phyloP scores from a whole-genome alignment of 164 flowering plant species.

The Euptelea pleiosperma region DNA sequence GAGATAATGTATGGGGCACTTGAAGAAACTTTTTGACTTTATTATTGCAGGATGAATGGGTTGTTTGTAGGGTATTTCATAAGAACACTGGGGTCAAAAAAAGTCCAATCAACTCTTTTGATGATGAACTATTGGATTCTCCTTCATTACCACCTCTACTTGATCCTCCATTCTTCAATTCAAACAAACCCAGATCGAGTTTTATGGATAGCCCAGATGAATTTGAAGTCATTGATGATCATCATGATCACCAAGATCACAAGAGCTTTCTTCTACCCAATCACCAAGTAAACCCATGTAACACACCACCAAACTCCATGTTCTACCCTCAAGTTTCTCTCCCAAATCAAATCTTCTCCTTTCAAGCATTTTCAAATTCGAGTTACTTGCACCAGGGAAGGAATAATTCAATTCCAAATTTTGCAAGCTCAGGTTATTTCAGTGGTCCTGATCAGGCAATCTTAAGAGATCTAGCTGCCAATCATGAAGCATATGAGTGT shows the following conservation, averaged over 20 bases:
- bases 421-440: slow-evolving; percentile 14
- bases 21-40: background rate
- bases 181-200: slow-evolving; percentile 14
- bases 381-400: slow-evolving; percentile 23
- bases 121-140: slow-evolving; percentile 33
- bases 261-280: slow-evolving; percentile 18
- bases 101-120: slow-evolving; percentile 36
- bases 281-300: slow-evolving; percentile 5
- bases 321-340: slow-evolving; percentile 22
- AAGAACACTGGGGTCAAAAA: slow-evolving; percentile 44
- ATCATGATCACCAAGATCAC: slow-evolving; percentile 16
- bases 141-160: slow-evolving; percentile 49
- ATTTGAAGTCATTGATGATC: slow-evolving; percentile 13
- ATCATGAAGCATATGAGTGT: slow-evolving; percentile 13
- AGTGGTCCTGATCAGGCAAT: slow-evolving; percentile 12
- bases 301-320: slow-evolving; percentile 11
- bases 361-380: slow-evolving; percentile 15
- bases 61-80: slow-evolving; percentile 54
- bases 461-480: slow-evolving; percentile 16
- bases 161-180: slow-evolving; percentile 28
- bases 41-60: slow-evolving; percentile 61
- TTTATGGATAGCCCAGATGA: slow-evolving; percentile 9
- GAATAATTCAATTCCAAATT: slow-evolving; percentile 18
- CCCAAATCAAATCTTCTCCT: slow-evolving; percentile 17
- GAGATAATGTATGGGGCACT: background rate